phyloP scores from a whole-genome alignment of 352 stramenopile genomes.

The Pythium rhizo-oryzae region DNA sequence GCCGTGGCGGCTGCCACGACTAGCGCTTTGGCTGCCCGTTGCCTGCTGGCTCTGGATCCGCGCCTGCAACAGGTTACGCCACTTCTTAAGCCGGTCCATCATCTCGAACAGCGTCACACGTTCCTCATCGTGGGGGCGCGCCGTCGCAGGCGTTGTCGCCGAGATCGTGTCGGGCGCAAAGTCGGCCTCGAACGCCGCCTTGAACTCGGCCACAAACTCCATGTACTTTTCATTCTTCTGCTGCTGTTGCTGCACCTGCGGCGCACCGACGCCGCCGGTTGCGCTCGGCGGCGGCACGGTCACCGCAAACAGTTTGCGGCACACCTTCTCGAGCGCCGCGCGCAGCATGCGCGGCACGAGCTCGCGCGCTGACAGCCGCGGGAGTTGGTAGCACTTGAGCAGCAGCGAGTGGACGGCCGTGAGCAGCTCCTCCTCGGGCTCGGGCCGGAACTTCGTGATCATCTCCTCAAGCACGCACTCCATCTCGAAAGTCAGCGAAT shows the following conservation, averaged over 20 bases:
- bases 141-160: no score
- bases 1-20: not conserved
- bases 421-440: conserved; percentile 97
- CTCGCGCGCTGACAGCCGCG: conserved; percentile 76
- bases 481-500: conserved; percentile 93
- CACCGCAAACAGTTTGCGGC: conserved; percentile 89
- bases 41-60: conserved; percentile 73
- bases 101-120: conserved; percentile 77
- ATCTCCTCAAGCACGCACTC: conserved; percentile 99
- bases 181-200: conserved; percentile 83
- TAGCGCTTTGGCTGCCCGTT: no score
- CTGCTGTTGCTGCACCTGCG: conserved; percentile 63
- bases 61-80: conserved; percentile 89
- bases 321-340: conserved; percentile 92
- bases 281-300: conserved; percentile 7
- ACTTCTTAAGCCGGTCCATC: conserved; percentile 91
- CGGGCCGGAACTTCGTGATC: conserved; percentile 97
- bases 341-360: conserved; percentile 87
- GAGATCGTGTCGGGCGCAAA: conserved; percentile 55
- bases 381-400: conserved; percentile 93
- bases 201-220: conserved; percentile 89
- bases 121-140: conserved; percentile 28
- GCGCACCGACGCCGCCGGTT: conserved; percentile 5
- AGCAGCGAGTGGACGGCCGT: conserved; percentile 95
- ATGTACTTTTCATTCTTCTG: conserved; percentile 90